phyloP scores from a whole-genome alignment of 1,284 basidiomycete species.

The Microbotryum saponariae region DNA sequence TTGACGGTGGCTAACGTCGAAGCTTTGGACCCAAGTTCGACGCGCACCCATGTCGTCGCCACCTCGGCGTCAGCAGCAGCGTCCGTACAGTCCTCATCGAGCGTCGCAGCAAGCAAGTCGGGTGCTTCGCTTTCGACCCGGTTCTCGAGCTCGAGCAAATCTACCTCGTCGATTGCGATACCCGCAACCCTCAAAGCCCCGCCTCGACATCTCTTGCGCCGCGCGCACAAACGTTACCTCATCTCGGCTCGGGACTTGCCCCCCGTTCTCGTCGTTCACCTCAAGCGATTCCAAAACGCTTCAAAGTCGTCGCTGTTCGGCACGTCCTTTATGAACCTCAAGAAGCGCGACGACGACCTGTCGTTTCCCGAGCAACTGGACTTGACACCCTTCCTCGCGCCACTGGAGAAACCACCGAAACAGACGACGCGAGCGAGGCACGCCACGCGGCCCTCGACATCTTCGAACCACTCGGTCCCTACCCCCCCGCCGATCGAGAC shows the following conservation, averaged over 20 bases:
- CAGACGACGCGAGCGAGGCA: conserved; percentile 20
- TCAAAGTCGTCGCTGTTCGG: conserved; percentile 47
- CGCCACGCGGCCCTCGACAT: conserved; percentile 36
- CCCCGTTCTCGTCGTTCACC: conserved; percentile 79
- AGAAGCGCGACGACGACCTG: conserved; percentile 79
- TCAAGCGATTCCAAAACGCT: conserved; percentile 84
- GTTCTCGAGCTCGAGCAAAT: not conserved
- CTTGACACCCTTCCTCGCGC: conserved; percentile 75
- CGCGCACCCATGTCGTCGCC: not conserved
- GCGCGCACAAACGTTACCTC: conserved; percentile 88
- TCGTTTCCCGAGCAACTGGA: conserved; percentile 81
- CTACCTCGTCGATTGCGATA: not conserved
- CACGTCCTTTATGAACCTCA: conserved; percentile 51
- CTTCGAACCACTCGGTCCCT: conserved; percentile 42
- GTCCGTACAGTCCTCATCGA: not conserved
- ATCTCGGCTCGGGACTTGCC: conserved; percentile 64
- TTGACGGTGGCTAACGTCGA: conserved; percentile 21
- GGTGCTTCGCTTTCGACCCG: conserved; percentile 5
- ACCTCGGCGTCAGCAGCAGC: conserved; percentile 7
- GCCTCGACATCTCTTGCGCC: conserved; percentile 54
- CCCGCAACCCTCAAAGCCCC: conserved; percentile 8
- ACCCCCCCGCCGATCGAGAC: conserved; percentile 1
- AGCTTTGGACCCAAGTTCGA: not conserved
- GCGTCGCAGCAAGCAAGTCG: not conserved
- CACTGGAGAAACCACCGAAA: conserved; percentile 40